Base-by-base conservation (phyloP, 805 yeast species). In the Debaryomyces maramus region DNA sequence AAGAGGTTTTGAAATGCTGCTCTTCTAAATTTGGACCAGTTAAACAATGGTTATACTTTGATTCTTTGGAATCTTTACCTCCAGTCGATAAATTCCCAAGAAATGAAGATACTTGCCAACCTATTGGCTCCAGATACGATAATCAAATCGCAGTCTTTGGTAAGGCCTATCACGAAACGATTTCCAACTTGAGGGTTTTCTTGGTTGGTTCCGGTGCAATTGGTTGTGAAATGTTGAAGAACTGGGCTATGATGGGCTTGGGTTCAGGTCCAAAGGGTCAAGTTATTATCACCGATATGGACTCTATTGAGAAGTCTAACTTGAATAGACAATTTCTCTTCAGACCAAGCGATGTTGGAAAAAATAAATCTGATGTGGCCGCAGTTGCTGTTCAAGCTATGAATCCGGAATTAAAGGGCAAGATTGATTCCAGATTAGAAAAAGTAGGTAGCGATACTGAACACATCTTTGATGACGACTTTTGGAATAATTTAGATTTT, bases 201-300 rank as follows among this genome's bases (percentile, higher is more conserved):
- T 72, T 93, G 50, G 99, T 93, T 29, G 99, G 99, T 32, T 76
- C 97, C 1, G 99, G 99, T 60, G 99, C 99, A 14, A 93, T 93
- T 71, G 99, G 99, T 28, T 93, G 99, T 71, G 99, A 93, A 68
- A 91, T 93, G 90, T 74, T 93, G 56, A 93, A 93, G 67, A 90
- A 88, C 59, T 93, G 98, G 98, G 97, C 99, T 4, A 77, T 93
- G 77, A 76, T 90, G 79, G 99, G 99, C 32, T 70, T 93, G 38
- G 98, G 96, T 24, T 76, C 95, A 17, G 98, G 98, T 30, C 88
- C 90, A 28, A 64, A 85, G 3, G 99, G 99, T 54, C 77, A 80
- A 53, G 86, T 93, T 44, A 66, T 69, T 38, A 83, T 93, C 34
- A 93, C 99, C 18, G 99, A 91, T 65, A 93, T 83, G 60, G 99